Conservation (phyloP, 371 early-diverging fungal species). For the Blakeslea trispora region DNA sequence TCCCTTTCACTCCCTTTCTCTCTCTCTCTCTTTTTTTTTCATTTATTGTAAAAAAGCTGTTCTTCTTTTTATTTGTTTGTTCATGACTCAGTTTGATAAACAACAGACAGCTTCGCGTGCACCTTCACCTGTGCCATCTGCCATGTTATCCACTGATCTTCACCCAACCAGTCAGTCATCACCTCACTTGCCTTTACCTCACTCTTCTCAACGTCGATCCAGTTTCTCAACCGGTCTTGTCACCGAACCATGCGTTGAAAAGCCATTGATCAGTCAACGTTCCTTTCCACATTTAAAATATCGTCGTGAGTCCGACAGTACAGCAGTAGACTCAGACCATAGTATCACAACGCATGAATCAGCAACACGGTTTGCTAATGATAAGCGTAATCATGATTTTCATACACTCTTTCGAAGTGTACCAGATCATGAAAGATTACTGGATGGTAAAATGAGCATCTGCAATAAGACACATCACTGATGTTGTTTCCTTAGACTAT, state of each 20-base stretch:
- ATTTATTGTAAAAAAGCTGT: no score
- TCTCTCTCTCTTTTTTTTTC: background rate
- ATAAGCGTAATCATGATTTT: conserved; percentile 54
- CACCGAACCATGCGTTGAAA: background rate
- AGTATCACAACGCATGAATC: background rate
- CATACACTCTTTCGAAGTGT: conserved; percentile 58
- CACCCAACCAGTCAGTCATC: background rate
- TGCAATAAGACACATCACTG: no score
- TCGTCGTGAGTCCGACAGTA: conserved; percentile 4
- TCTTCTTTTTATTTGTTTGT: no score
- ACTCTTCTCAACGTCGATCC: background rate
- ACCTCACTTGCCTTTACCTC: background rate
- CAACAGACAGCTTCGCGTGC: conserved; percentile 1
- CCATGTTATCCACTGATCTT: background rate
- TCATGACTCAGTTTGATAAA: no score
- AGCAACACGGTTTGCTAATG: conserved; percentile 23
- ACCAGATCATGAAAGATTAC: conserved; percentile 55
- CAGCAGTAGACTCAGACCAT: background rate
- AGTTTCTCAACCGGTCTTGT: conserved; percentile 3
- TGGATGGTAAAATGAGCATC: conserved; percentile 44
- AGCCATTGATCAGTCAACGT: conserved; percentile 4
- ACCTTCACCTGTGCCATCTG: conserved; percentile 10
- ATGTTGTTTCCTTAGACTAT: conserved; percentile 64
- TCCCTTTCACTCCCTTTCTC: background rate
- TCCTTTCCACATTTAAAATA: conserved; percentile 1